Conservation (phyloP, 108 stramenopile genomes). For the Cyclotella distinguenda region DNA sequence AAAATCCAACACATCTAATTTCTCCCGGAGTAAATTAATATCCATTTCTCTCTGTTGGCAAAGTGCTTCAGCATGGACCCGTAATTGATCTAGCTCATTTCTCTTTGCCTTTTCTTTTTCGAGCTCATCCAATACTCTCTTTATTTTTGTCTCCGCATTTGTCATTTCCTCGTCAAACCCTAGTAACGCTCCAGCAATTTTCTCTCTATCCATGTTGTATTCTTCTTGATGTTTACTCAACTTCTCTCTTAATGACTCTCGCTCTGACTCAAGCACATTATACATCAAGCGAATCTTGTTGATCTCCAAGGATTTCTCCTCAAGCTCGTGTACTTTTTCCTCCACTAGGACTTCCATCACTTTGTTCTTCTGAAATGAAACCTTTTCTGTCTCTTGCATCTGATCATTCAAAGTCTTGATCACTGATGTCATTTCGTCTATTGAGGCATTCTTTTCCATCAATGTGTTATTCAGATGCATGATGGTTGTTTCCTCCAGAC, state of each 20-base stretch:
- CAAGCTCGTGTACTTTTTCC: background rate
- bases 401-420: constrained; percentile 1
- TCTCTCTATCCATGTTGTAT: constrained; percentile 26
- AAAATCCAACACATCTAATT: background rate
- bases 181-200: constrained; percentile 27
- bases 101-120: constrained; percentile 23
- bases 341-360: background rate
- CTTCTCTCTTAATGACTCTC: constrained; percentile 14
- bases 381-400: background rate
- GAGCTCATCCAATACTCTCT: constrained; percentile 26
- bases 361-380: background rate
- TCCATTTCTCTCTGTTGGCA: background rate
- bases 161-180: constrained; percentile 46
- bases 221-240: constrained; percentile 13
- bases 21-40: background rate
- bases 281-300: background rate
- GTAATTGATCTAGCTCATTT: background rate
- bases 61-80: background rate
- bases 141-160: constrained; percentile 33
- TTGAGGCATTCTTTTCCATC: background rate
- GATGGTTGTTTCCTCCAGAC: constrained; percentile 3
- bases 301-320: background rate
- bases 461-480: background rate
- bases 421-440: constrained; percentile 8
- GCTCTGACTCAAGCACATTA: constrained; percentile 13